A percentile compares a stretch with the other conserved stretches of the same genome.
Conservation (phyloP, 345 rosid genomes). For the Cardiospermum halicacabum region DNA sequence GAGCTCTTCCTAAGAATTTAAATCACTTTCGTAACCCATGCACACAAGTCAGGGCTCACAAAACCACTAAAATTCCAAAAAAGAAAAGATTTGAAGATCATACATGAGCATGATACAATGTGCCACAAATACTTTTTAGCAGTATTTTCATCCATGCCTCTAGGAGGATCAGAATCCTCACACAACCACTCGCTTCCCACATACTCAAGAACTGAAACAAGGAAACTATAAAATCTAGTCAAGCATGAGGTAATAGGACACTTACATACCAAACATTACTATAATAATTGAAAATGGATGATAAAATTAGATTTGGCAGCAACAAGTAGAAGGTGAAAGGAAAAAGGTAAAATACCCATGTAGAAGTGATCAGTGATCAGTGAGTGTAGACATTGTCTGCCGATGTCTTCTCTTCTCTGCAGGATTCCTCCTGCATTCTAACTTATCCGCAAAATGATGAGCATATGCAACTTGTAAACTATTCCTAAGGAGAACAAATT, state of each 20-base stretch:
- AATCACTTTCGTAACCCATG: too few relatives aligned
- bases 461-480: slow-evolving; percentile 72
- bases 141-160: slow-evolving; percentile 64
- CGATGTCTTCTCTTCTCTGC: too few relatives aligned
- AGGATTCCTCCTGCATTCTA: slow-evolving; percentile 75
- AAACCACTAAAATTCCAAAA: background rate
- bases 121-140: slow-evolving; percentile 87
- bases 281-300: slow-evolving; percentile 4
- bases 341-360: slow-evolving; percentile 65
- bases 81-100: slow-evolving; percentile 16
- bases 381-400: too few relatives aligned
- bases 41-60: background rate
- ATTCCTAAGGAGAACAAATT: slow-evolving; percentile 66
- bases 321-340: background rate
- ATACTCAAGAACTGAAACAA: slow-evolving; percentile 80
- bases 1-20: slow-evolving; percentile 3
- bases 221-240: slow-evolving; percentile 10
- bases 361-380: slow-evolving; percentile 88
- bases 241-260: slow-evolving; percentile 3
- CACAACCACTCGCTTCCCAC: slow-evolving; percentile 81
- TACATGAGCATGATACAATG: slow-evolving; percentile 90
- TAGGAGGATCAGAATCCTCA: slow-evolving; percentile 58
- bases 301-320: background rate
- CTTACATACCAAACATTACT: background rate
- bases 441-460: slow-evolving; percentile 75